Evolutionary conservation across 768 basidiomycete species (phyloP), one percentile per base, ranked within the genome.

Genomic region (Lentinula guzmanii): DNA sequence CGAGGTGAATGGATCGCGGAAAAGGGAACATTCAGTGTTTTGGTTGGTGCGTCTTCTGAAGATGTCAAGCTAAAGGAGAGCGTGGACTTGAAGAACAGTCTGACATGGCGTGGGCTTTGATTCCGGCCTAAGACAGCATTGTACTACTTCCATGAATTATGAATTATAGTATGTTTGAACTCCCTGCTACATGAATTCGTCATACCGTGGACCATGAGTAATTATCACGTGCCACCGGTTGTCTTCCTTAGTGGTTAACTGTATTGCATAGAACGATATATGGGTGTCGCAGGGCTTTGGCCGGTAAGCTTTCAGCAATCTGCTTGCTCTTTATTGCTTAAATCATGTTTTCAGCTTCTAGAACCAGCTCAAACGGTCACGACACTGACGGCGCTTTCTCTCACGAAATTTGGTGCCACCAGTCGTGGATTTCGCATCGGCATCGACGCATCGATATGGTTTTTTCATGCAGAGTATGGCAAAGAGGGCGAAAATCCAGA

Each of bases 341-440:
- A 16, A 13, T 28, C 31, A 41, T n/a, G 16, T 3, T 35, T 16
- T 6, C 28, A 68, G 65, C 52, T 70, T 28, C 39, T 71, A 13
- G 64, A 67, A 51, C 65, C 62, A 2, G 63, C 28, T 65, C 74
- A 11, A n/a, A 53, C 64, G 9, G 48, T 48, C 31, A 39, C 37
- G 15, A 43, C 45, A 43, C 48, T 54, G 37, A 46, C 46, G 4
- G 77, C 79, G 9, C 85, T 90, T 34, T 93, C 94, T 9, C 74
- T 95, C 41, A 90, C 90, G 0, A 83, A 91, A 52, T 75, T 95
- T 31, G 82, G 91, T 1, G 83, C 91, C 33, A 77, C 78, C 35
- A 0, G 91, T 93, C 82, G 92, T 50, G 93, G 91, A 7, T 89
- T 87, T 64, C 84, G 91, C 21, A 76, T 96, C 34, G 94, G 94